Percentiles rank a stretch among this genome's conserved stretches.
phyloP scores from a whole-genome alignment of 2,329 filamentous ascomycete species.

The Xenosphaeropsis pyriputrescens region DNA sequence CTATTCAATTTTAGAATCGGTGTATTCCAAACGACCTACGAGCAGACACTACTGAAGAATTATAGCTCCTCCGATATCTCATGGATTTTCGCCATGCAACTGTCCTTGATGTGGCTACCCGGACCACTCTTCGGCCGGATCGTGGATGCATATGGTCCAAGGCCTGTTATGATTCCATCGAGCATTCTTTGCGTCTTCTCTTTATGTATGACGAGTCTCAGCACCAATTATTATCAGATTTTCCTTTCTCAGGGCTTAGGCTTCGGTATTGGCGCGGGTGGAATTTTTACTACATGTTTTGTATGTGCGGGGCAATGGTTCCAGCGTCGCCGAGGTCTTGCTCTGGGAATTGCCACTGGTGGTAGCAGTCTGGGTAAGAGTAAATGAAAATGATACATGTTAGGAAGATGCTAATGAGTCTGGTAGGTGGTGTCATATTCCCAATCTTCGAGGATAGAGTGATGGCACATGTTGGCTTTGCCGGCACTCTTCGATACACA shows the following conservation, averaged over 20 bases:
- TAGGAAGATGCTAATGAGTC: conserved; percentile 28
- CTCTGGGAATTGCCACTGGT: conserved; percentile 29
- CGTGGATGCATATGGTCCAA: conserved; percentile 47
- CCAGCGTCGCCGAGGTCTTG: conserved; percentile 26
- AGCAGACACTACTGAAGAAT: conserved; percentile 26
- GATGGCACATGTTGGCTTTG: conserved; percentile 39
- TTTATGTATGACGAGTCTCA: conserved; percentile 48
- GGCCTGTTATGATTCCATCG: conserved; percentile 34
- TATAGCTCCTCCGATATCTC: conserved; percentile 36
- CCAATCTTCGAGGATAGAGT: conserved; percentile 1
- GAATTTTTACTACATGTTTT: conserved; percentile 26
- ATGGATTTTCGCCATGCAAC: conserved; percentile 43
- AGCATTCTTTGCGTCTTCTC: conserved; percentile 41
- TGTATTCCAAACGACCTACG: conserved; percentile 42
- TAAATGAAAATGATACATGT: neutral
- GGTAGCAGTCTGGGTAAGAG: conserved; percentile 35
- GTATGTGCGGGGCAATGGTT: conserved; percentile 29
- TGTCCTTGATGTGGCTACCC: conserved; percentile 31
- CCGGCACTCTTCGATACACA: conserved; percentile 47
- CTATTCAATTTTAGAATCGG: conserved; percentile 19
- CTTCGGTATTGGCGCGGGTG: conserved; percentile 25
- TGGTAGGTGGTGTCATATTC: conserved; percentile 10
- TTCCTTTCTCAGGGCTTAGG: conserved; percentile 29
- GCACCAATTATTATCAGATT: conserved; percentile 36
- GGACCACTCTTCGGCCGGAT: conserved; percentile 46